Percentiles rank a stretch among this genome's conserved stretches.
Conservation (phyloP, 1,284 basidiomycete genomes). For the Caloboletus firmus region DNA sequence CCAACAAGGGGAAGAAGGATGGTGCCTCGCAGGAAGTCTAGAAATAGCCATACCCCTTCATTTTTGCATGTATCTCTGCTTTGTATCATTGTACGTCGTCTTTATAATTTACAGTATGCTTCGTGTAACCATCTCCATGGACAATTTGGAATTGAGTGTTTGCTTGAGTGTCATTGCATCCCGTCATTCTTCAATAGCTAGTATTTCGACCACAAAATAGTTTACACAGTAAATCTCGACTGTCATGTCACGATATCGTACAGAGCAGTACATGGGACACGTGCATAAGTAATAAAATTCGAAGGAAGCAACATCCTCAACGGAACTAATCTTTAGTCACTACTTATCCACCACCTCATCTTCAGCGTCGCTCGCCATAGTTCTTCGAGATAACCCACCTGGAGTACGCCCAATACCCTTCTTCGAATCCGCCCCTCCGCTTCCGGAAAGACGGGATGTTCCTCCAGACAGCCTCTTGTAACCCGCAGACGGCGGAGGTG, state of each 20-base stretch:
- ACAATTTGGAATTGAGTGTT: not conserved
- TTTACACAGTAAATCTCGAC: not conserved
- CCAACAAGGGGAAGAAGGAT: slow-evolving; percentile 56
- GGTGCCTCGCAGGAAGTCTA: slow-evolving; percentile 40
- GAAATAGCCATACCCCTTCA: slow-evolving; percentile 4
- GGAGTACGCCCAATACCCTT: slow-evolving; percentile 44
- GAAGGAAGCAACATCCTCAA: not conserved
- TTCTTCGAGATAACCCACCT: slow-evolving; percentile 65
- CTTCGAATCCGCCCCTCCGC: slow-evolving; percentile 32
- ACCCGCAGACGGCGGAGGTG: slow-evolving; percentile 41
- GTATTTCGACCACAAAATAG: not conserved
- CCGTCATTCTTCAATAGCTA: not conserved
- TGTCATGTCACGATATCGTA: not conserved
- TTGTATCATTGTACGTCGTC: slow-evolving; percentile 26
- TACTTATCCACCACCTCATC: slow-evolving; percentile 57
- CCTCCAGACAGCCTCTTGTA: slow-evolving; percentile 49
- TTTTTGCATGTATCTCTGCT: slow-evolving; percentile 15
- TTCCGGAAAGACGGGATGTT: slow-evolving; percentile 30
- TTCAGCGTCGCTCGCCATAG: slow-evolving; percentile 80
- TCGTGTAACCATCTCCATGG: slow-evolving; percentile 20
- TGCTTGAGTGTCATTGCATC: not conserved
- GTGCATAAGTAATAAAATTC: not conserved
- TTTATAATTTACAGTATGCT: slow-evolving; percentile 36
- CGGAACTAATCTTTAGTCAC: not conserved
- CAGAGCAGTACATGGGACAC: not conserved